Percentiles rank a stretch among this genome's conserved stretches.
Conservation (phyloP, 2,329 filamentous ascomycete genomes). For the Hypoxylon sp. region DNA sequence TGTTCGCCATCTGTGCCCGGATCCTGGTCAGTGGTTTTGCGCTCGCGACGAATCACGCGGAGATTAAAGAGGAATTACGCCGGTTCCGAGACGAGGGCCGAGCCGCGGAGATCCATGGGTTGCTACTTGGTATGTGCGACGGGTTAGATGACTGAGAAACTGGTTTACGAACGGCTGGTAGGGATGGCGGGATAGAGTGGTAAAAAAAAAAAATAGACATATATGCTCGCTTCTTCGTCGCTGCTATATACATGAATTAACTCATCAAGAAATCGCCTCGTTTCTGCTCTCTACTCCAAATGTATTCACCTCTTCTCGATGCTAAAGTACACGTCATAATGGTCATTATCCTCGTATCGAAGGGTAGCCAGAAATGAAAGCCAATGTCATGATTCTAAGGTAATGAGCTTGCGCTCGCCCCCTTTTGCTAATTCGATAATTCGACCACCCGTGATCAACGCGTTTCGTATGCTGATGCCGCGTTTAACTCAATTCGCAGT, state of each 20-base stretch:
- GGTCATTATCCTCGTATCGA: constrained; percentile 25
- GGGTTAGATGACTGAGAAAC: constrained; percentile 14
- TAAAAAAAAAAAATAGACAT: neutral
- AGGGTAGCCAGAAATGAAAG: constrained; percentile 2
- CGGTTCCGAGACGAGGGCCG: constrained; percentile 47
- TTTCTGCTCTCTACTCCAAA: neutral
- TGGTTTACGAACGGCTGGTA: neutral
- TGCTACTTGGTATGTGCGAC: constrained; percentile 49
- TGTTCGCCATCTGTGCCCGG: constrained; percentile 73
- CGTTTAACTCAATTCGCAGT: neutral
- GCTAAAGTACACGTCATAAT: constrained; percentile 16
- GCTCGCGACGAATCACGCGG: constrained; percentile 46
- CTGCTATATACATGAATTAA: neutral
- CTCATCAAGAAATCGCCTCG: neutral
- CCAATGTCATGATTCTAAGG: constrained; percentile 1
- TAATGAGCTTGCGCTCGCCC: constrained; percentile 19
- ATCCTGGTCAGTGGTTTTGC: constrained; percentile 60
- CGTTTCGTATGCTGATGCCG: constrained; percentile 6
- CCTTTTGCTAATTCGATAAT: constrained; percentile 10
- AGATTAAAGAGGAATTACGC: constrained; percentile 42
- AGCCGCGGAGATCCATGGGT: constrained; percentile 46
- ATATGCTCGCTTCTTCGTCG: constrained; percentile 1
- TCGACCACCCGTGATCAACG: constrained; percentile 9
- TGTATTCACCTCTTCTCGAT: neutral
- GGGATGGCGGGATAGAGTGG: neutral